Percentiles rank a stretch among this genome's conserved stretches.
Evolutionary conservation across 805 yeast genomes (phyloP).

Genomic region (Metschnikowia chrysomelidarum): DNA sequence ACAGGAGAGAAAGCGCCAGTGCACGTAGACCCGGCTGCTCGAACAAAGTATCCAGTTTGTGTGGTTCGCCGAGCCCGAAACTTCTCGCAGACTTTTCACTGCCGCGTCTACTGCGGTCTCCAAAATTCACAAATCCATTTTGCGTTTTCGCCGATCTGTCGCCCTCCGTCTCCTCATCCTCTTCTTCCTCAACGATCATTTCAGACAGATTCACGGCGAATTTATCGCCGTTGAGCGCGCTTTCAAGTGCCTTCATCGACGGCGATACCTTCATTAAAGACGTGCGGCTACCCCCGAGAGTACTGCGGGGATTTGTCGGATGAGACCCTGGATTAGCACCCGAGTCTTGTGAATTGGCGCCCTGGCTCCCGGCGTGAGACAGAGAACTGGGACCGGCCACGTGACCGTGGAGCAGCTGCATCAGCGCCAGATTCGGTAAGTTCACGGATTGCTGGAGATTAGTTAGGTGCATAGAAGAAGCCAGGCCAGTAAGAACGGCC

Average conservation of each 20-base stretch:
- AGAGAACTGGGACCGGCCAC: conserved; percentile 2
- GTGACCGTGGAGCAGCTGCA: conserved; percentile 24
- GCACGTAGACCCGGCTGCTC: conserved; percentile 5
- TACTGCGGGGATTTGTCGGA: conserved; percentile 1
- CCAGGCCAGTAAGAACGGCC: conserved; percentile 19
- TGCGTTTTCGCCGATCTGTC: background rate
- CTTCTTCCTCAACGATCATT: conserved; percentile 18
- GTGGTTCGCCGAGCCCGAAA: conserved; percentile 1
- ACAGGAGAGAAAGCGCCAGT: conserved; percentile 21
- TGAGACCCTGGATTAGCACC: background rate
- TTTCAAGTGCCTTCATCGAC: conserved; percentile 41
- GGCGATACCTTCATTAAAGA: conserved; percentile 39
- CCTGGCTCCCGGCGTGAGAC: background rate
- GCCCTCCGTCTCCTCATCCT: conserved; percentile 7
- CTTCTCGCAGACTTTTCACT: too few species aligned
- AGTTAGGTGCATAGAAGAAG: conserved; percentile 23
- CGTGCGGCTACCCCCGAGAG: conserved; percentile 16
- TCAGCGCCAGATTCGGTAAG: conserved; percentile 26
- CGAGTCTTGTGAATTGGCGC: background rate
- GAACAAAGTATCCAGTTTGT: too few species aligned
- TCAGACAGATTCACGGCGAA: conserved; percentile 9
- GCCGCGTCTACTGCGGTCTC: background rate
- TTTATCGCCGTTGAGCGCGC: conserved; percentile 23
- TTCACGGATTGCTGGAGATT: conserved; percentile 28
- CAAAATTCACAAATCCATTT: background rate